Conservation (phyloP, 2,329 filamentous ascomycete species). For the Fusarium sp. region DNA sequence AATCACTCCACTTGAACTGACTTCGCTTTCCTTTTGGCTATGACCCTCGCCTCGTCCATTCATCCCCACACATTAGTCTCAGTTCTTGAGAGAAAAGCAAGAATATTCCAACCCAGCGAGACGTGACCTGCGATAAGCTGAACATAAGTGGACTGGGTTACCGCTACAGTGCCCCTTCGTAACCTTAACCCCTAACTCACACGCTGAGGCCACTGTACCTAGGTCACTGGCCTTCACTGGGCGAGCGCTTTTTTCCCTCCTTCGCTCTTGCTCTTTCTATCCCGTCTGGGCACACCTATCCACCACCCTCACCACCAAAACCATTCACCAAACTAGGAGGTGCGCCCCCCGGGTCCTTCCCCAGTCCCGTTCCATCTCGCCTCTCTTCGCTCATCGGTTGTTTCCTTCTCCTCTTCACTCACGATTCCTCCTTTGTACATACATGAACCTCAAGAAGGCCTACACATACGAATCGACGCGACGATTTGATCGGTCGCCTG, state of each 20-base stretch:
- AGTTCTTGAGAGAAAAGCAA: constrained; percentile 19
- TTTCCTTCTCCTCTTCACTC: constrained; percentile 35
- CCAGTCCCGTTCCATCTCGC: constrained; percentile 39
- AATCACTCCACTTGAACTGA: constrained; percentile 31
- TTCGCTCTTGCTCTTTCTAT: neutral
- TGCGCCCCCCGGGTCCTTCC: constrained; percentile 34
- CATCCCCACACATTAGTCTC: constrained; percentile 20
- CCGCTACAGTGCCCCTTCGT: constrained; percentile 23
- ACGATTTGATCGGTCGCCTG: constrained; percentile 28
- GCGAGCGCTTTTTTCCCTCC: neutral
- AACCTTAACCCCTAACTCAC: constrained; percentile 8
- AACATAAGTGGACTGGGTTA: neutral
- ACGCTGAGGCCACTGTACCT: constrained; percentile 18
- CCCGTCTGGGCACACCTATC: neutral
- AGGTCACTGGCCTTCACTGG: constrained; percentile 14
- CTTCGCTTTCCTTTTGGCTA: constrained; percentile 24
- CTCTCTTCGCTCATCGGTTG: constrained; percentile 36
- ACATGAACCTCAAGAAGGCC: constrained; percentile 17
- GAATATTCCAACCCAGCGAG: neutral
- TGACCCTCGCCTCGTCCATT: constrained; percentile 18
- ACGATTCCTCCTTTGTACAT: constrained; percentile 25
- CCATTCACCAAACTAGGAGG: constrained; percentile 36
- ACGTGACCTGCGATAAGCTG: constrained; percentile 1
- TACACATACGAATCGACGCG: constrained; percentile 34
- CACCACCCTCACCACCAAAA: constrained; percentile 35